A percentile compares a stretch with the other conserved stretches of the same genome.
phyloP scores from a whole-genome alignment of 2,329 filamentous ascomycete genomes.

The Colletotrichum eleusines region DNA sequence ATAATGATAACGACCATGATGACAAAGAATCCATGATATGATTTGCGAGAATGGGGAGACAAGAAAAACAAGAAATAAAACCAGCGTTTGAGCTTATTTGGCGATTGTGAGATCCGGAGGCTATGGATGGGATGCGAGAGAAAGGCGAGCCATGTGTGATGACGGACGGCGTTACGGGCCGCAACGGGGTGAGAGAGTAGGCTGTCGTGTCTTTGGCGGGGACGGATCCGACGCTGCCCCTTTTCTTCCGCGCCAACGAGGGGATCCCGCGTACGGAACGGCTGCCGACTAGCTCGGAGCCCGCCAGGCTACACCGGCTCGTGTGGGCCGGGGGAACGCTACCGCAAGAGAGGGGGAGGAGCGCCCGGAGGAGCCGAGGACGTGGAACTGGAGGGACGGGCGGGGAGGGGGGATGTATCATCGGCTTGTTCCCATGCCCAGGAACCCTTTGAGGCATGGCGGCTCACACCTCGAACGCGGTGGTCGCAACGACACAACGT shows the following conservation, averaged over 20 bases:
- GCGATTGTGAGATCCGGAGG: background rate
- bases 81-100: conserved; percentile 1
- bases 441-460: background rate
- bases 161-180: background rate
- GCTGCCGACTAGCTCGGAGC: background rate
- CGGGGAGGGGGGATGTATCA: background rate
- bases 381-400: conserved; percentile 4
- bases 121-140: background rate
- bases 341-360: background rate
- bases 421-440: background rate
- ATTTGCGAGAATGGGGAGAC: conserved; percentile 2
- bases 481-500: background rate
- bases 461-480: background rate
- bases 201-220: background rate
- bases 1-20: conserved; percentile 36
- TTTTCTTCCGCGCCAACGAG: background rate
- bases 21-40: conserved; percentile 26
- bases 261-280: background rate
- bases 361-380: conserved; percentile 31
- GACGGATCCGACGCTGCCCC: background rate
- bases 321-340: background rate
- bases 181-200: background rate
- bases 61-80: conserved; percentile 17
- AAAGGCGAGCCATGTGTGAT: background rate
- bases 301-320: conserved; percentile 12